Percentiles rank a stretch among this genome's conserved stretches.
These are phyloP conservation scores for Colletotrichum somersetense DNA, from an alignment of 2,329 filamentous ascomycete genomes.

Conservation along the genomic window DNA sequence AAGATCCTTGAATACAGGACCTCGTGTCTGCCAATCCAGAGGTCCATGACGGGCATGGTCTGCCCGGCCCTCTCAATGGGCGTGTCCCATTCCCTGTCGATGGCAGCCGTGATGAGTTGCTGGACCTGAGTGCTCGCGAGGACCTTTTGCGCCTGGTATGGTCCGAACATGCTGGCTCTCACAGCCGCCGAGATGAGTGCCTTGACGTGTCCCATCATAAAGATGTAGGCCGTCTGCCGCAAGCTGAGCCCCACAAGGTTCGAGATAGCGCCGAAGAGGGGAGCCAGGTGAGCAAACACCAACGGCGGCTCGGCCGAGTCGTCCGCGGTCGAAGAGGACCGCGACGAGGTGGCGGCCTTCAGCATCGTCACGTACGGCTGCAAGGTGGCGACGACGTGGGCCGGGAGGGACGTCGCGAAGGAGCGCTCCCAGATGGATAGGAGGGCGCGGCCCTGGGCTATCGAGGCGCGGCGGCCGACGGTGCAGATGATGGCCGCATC, in stretches of 20 bases:
- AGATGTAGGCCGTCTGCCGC: slow-evolving; percentile 78
- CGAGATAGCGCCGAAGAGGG: slow-evolving; percentile 77
- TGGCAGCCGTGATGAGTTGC: slow-evolving; percentile 66
- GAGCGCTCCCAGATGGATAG: slow-evolving; percentile 82
- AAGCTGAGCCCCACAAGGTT: slow-evolving; percentile 70
- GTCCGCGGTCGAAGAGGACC: slow-evolving; percentile 40
- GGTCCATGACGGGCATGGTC: slow-evolving; percentile 80
- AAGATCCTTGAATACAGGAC: slow-evolving; percentile 88
- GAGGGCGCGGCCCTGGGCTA: slow-evolving; percentile 81
- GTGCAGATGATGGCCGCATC: slow-evolving; percentile 83
- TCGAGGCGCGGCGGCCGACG: slow-evolving; percentile 81
- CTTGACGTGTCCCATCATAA: slow-evolving; percentile 81
- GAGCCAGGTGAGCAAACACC: slow-evolving; percentile 69
- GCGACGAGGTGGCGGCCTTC: slow-evolving; percentile 42
- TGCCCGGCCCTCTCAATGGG: slow-evolving; percentile 77
- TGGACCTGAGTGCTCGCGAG: slow-evolving; percentile 73
- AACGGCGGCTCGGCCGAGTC: slow-evolving; percentile 27
- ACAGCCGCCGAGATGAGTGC: slow-evolving; percentile 83
- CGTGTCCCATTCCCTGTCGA: slow-evolving; percentile 71
- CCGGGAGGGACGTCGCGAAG: slow-evolving; percentile 60
- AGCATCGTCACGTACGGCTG: slow-evolving; percentile 55
- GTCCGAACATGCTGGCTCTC: slow-evolving; percentile 81
- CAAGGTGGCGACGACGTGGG: slow-evolving; percentile 46
- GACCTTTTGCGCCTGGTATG: slow-evolving; percentile 82
- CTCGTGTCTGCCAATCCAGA: slow-evolving; percentile 88